Base-by-base conservation (phyloP, 2,329 filamentous ascomycete species). In the Ilyonectria robusta region DNA sequence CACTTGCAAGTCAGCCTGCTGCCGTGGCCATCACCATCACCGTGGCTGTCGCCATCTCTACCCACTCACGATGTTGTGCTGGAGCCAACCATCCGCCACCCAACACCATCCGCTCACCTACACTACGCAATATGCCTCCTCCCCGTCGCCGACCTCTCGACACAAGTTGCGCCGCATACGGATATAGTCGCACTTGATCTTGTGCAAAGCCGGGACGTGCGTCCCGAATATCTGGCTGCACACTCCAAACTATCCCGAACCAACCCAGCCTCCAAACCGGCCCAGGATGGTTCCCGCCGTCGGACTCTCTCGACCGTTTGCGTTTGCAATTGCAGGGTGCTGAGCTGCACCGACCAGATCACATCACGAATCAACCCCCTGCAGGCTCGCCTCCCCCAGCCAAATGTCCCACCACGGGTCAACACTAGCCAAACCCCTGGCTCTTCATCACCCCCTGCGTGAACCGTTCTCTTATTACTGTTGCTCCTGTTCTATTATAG, bases 311-410 rank as follows among this genome's bases (percentile, higher is more conserved):
- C 62, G 51, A 48, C 60, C 54, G 56, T 62, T 60, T 65, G 68
- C 66, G 58, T 54, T 67, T 69, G 54, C 57, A 46, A 62, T 66
- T 67, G 57, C 42, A 31, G 19, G n/a, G n/a, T 57, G 17, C 31
- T 65, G 62, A 26, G 31, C 37, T 47, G 26, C 62, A 42, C 50
- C 57, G 58, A 53, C 48, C 46, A 68, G 69, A 75, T 42, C 40
- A 42, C 15, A 42, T 74, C 72, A 75, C 71, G 64, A 75, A 72
- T 75, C 72, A 70, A 70, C 55, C 62, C 63, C 53, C 63, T 71
- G 65, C 71, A 73, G 57, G 69, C 63, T 63, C 59, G 65, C 48
- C 66, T 60, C 57, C 31, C 31, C 31, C 56, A 57, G 50, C 42
- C 62, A 60, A 60, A 63, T 59, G 68, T 68, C 62, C 67, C 69